Conservation (phyloP, 768 basidiomycete genomes). For the Amanita phalloides region DNA sequence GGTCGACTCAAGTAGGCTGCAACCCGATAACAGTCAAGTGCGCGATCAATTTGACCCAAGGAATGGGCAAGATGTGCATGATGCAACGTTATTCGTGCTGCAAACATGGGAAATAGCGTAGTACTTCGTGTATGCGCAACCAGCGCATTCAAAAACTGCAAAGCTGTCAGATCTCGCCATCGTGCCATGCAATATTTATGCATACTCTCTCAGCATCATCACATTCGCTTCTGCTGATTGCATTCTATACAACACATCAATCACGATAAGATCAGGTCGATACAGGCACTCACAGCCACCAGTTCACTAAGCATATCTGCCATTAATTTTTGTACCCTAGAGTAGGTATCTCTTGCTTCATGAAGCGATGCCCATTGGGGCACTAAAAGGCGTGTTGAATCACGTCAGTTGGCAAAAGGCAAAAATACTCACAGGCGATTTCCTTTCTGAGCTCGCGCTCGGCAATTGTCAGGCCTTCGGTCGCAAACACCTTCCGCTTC, state of each 20-base stretch:
- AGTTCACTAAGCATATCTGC: constrained; percentile 68
- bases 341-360: constrained; percentile 39
- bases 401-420: background rate
- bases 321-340: constrained; percentile 46
- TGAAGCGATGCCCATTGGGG: constrained; percentile 41
- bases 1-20: constrained; percentile 36
- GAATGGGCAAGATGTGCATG: constrained; percentile 72
- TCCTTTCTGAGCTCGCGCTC: constrained; percentile 36
- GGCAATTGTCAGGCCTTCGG: constrained; percentile 44
- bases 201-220: constrained; percentile 48
- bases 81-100: constrained; percentile 54
- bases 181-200: background rate
- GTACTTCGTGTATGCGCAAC: constrained; percentile 7
- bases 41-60: constrained; percentile 38
- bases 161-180: background rate
- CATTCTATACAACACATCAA: constrained; percentile 29
- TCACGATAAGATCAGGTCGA: background rate
- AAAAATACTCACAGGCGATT: constrained; percentile 22
- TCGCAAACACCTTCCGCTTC: constrained; percentile 59
- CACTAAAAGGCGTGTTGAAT: constrained; percentile 24
- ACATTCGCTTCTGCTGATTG: constrained; percentile 61
- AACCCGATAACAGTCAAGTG: constrained; percentile 51
- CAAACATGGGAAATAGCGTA: constrained; percentile 34
- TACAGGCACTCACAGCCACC: constrained; percentile 32
- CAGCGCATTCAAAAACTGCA: background rate